A percentile compares a stretch with the other conserved stretches of the same genome.
Evolutionary conservation across 73 alveolate species (phyloP).

Genomic region (Tetrahymena malaccensis): DNA sequence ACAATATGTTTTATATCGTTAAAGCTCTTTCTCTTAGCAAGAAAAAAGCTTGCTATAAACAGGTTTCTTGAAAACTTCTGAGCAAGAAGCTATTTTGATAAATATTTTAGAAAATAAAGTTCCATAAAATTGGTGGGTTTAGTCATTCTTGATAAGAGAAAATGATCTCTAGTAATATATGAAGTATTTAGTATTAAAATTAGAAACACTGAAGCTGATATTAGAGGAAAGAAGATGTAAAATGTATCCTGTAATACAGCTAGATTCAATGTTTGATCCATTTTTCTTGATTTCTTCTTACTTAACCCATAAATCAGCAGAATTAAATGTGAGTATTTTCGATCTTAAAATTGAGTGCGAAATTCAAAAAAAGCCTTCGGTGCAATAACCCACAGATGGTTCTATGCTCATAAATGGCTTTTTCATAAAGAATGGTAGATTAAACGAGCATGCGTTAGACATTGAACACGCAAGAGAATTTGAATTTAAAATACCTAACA

Average conservation of each 20-base stretch:
- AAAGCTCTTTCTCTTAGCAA: neutral
- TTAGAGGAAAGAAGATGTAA: neutral
- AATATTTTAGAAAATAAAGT: neutral
- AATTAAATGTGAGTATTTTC: neutral
- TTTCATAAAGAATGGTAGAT: neutral
- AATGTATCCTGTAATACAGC: neutral
- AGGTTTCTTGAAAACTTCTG: neutral
- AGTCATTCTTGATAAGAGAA: neutral
- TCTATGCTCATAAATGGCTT: neutral
- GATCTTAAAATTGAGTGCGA: neutral
- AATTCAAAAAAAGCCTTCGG: neutral
- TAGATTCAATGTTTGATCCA: neutral
- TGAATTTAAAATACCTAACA: neutral
- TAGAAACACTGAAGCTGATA: neutral
- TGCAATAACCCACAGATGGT: neutral
- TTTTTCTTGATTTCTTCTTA: neutral
- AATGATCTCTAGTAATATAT: neutral
- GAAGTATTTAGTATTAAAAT: neutral
- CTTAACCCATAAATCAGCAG: neutral
- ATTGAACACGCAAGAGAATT: neutral
- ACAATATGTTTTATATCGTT: neutral
- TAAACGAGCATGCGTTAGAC: neutral
- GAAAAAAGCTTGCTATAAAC: neutral
- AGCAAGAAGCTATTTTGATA: neutral
- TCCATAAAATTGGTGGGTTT: neutral